Percentiles rank a stretch among this genome's conserved stretches.
These are phyloP conservation scores for Thoreauomyces humboldtii DNA, from an alignment of 192 early-diverging fungal genomes.

Conservation along the genomic window DNA sequence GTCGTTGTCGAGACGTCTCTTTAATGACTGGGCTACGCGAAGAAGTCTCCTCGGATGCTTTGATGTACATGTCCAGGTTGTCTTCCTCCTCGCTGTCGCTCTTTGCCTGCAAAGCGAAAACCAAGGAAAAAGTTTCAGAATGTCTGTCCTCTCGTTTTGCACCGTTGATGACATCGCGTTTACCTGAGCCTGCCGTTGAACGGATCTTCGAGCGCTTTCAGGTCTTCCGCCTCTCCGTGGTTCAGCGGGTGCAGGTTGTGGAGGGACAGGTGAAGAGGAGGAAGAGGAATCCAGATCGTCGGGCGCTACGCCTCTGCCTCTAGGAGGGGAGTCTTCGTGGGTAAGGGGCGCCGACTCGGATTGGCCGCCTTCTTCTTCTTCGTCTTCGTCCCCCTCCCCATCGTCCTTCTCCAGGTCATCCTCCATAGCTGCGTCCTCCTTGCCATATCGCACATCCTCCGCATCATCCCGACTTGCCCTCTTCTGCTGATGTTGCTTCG, in stretches of 20 bases:
- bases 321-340: too few relatives aligned
- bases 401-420: too few relatives aligned
- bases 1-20: too few relatives aligned
- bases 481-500: too few relatives aligned
- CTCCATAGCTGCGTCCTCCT: background rate
- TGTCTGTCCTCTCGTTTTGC: too few relatives aligned
- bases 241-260: background rate
- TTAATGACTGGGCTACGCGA: too few relatives aligned
- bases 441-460: background rate
- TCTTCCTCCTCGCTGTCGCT: slow-evolving; percentile 12
- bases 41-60: background rate
- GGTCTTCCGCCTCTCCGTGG: background rate
- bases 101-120: background rate
- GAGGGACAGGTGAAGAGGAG: background rate
- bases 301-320: too few relatives aligned
- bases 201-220: slow-evolving; percentile 6
- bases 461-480: too few relatives aligned
- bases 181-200: slow-evolving; percentile 5
- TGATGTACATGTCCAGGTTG: slow-evolving; percentile 10
- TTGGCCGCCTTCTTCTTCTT: background rate
- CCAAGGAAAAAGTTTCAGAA: background rate
- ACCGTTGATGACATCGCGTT: too few relatives aligned
- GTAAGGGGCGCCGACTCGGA: too few relatives aligned
- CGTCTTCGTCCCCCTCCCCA: background rate
- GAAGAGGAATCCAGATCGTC: too few relatives aligned